Percentiles rank a stretch among this genome's conserved stretches.
Evolutionary conservation across 805 yeast species (phyloP).

Genomic region (Yarrowia sp.): DNA sequence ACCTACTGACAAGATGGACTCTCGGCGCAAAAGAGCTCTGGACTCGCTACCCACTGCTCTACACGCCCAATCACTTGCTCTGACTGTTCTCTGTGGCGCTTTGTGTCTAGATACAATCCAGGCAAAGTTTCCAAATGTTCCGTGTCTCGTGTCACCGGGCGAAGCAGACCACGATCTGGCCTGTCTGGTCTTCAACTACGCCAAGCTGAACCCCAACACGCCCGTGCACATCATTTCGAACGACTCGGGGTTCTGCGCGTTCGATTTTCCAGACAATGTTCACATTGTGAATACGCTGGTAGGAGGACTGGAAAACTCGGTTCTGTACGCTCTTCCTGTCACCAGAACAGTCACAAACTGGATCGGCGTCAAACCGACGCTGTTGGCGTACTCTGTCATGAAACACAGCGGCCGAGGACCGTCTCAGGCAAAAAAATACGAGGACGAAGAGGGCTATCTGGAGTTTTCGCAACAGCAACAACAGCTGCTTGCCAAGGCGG

Average conservation of each 20-base stretch:
- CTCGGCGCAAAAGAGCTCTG: not conserved
- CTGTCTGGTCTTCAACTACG: constrained; percentile 5
- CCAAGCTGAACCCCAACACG: not conserved
- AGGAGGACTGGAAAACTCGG: constrained; percentile 3
- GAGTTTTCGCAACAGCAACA: constrained; percentile 5
- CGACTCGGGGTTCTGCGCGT: constrained; percentile 18
- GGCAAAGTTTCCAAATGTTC: not conserved
- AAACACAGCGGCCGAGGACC: not conserved
- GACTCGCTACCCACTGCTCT: constrained; percentile 4
- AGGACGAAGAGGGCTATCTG: not conserved
- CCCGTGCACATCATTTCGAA: constrained; percentile 6
- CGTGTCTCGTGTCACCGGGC: not conserved
- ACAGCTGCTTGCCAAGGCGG: not conserved
- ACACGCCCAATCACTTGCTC: not conserved
- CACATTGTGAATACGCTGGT: not conserved
- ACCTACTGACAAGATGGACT: constrained; percentile 4
- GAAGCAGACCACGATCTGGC: constrained; percentile 6
- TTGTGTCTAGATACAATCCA: constrained; percentile 12
- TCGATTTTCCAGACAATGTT: constrained; percentile 1
- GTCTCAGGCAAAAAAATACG: constrained; percentile 5
- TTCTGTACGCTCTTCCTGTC: not conserved
- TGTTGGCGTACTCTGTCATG: constrained; percentile 8
- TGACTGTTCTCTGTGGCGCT: constrained; percentile 6
- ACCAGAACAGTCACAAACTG: not conserved
- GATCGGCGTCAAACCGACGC: constrained; percentile 5